Evolutionary conservation across 2,329 filamentous ascomycete species (phyloP).

Genomic region (Stagonosporopsis chrysanthemi): DNA sequence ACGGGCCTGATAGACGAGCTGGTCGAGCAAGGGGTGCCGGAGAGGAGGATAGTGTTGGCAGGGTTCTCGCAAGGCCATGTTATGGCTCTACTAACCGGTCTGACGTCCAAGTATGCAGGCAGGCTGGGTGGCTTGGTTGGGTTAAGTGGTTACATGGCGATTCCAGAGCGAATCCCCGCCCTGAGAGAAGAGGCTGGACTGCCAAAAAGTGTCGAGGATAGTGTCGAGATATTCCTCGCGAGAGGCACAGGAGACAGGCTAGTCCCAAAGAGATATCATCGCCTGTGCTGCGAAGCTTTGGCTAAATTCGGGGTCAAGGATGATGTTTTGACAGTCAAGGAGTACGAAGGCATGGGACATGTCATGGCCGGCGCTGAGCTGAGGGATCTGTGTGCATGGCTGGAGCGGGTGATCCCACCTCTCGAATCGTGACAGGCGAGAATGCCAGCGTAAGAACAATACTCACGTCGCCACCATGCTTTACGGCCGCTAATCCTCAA

Average conservation of each 20-base stretch:
- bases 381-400: conserved; percentile 55
- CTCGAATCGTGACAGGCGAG: conserved; percentile 20
- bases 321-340: conserved; percentile 51
- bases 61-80: conserved; percentile 60
- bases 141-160: conserved; percentile 58
- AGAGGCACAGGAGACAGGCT: conserved; percentile 58
- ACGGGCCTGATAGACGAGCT: conserved; percentile 54
- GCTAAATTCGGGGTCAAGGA: conserved; percentile 51
- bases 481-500: neutral
- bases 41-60: conserved; percentile 55
- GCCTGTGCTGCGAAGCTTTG: conserved; percentile 53
- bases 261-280: conserved; percentile 55
- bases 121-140: conserved; percentile 53
- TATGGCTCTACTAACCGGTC: conserved; percentile 53
- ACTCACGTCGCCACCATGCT: neutral
- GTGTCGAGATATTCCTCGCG: conserved; percentile 56
- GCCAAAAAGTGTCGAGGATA: conserved; percentile 40
- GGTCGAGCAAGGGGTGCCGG: conserved; percentile 51
- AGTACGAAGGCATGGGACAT: conserved; percentile 60
- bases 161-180: conserved; percentile 49
- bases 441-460: neutral
- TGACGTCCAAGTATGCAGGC: conserved; percentile 53
- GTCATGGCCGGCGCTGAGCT: conserved; percentile 53
- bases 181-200: conserved; percentile 50
- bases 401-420: conserved; percentile 52